phyloP scores from a whole-genome alignment of 2,329 filamentous ascomycete species.

The Hirsutella rhossiliensis region DNA sequence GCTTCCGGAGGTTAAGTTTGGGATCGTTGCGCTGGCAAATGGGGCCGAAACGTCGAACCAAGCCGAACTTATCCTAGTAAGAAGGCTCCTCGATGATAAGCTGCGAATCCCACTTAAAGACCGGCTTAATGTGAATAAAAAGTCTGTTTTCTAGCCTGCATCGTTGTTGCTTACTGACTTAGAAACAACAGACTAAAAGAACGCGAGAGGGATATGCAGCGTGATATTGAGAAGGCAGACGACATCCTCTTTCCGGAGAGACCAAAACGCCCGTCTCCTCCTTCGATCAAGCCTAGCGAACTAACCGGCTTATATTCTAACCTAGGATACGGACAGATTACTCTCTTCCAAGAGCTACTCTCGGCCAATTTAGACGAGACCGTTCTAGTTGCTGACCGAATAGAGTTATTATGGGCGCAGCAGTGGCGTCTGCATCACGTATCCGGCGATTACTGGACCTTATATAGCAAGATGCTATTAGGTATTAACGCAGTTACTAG shows the following conservation, averaged over 20 bases:
- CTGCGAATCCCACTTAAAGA: constrained; percentile 9
- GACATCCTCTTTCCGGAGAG: constrained; percentile 24
- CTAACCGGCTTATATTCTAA: constrained; percentile 30
- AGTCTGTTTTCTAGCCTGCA: constrained; percentile 1
- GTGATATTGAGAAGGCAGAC: constrained; percentile 15
- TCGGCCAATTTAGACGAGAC: constrained; percentile 1
- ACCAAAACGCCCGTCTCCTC: constrained; percentile 21
- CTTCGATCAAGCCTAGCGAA: constrained; percentile 19
- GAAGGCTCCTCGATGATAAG: constrained; percentile 18
- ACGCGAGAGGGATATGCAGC: constrained; percentile 1
- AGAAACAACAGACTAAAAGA: not conserved
- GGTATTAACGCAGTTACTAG: too few species aligned
- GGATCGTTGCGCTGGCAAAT: constrained; percentile 20
- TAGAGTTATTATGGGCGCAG: constrained; percentile 9
- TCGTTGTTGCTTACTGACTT: not conserved
- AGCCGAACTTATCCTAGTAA: constrained; percentile 9
- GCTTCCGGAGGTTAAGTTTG: constrained; percentile 7
- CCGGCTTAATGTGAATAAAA: constrained; percentile 8
- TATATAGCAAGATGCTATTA: not conserved
- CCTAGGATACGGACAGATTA: constrained; percentile 22
- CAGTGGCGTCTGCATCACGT: constrained; percentile 12
- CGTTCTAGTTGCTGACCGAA: constrained; percentile 11
- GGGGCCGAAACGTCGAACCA: not conserved
- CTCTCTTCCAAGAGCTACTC: constrained; percentile 7
- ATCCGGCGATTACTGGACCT: constrained; percentile 15